phyloP scores from a whole-genome alignment of 2,329 filamentous ascomycete genomes.

The Sporothrix schenckii region DNA sequence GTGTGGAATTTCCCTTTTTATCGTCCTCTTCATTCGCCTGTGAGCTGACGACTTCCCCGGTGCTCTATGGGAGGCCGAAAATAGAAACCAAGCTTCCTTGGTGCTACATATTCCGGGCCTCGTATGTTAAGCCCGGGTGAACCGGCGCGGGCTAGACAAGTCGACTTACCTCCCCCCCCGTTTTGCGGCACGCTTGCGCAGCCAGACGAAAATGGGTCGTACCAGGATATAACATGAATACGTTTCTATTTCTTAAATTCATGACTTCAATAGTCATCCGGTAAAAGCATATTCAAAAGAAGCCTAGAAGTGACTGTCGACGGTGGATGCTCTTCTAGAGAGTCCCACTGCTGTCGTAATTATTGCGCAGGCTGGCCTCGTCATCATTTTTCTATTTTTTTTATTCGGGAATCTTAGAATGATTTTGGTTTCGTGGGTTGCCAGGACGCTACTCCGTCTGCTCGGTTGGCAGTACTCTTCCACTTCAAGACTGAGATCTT shows the following conservation, averaged over 20 bases:
- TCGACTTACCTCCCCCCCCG: too few relatives aligned
- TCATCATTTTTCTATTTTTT: slow-evolving; percentile 6
- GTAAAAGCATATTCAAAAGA: too few relatives aligned
- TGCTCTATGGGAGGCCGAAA: neutral
- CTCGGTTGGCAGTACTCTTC: neutral
- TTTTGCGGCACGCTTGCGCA: too few relatives aligned
- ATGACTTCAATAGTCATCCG: too few relatives aligned
- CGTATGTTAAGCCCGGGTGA: neutral
- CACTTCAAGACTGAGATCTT: too few relatives aligned
- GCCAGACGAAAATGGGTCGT: too few relatives aligned
- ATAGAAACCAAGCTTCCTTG: neutral
- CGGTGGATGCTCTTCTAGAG: neutral
- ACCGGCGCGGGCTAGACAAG: too few relatives aligned
- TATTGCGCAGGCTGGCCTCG: slow-evolving; percentile 17
- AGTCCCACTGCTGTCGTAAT: slow-evolving; percentile 17
- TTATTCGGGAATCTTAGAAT: neutral
- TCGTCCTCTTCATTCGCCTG: neutral
- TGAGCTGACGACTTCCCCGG: slow-evolving; percentile 5
- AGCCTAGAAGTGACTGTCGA: too few relatives aligned
- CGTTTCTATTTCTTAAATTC: too few relatives aligned
- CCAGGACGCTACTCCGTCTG: too few relatives aligned
- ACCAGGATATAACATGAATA: too few relatives aligned
- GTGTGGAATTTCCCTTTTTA: neutral
- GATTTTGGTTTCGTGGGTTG: too few relatives aligned
- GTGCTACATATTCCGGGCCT: neutral